Conservation (phyloP, 2,329 filamentous ascomycete species). For the Hypoxylon sp. region DNA sequence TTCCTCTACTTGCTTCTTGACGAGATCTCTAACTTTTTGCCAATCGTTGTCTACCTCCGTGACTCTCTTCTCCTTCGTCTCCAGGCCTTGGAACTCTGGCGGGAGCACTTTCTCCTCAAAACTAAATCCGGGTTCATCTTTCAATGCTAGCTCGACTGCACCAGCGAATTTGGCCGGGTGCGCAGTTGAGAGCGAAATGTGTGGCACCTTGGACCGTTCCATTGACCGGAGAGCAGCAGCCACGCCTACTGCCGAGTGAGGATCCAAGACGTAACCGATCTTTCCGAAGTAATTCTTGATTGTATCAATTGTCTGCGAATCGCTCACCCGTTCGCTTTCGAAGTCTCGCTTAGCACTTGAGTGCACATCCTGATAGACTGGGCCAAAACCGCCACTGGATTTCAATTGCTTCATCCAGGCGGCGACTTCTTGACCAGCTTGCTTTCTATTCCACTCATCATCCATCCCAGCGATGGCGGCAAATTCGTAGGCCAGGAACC, state of each 20-base stretch:
- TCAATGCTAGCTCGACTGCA: slow-evolving; percentile 84
- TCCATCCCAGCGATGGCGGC: slow-evolving; percentile 71
- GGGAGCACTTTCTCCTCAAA: slow-evolving; percentile 83
- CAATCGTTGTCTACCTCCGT: slow-evolving; percentile 77
- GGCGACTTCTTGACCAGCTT: slow-evolving; percentile 81
- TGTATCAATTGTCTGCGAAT: slow-evolving; percentile 75
- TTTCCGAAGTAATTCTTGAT: slow-evolving; percentile 68
- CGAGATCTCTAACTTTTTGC: slow-evolving; percentile 80
- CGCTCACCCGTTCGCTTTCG: slow-evolving; percentile 80
- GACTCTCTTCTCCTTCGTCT: slow-evolving; percentile 80
- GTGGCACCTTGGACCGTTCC: slow-evolving; percentile 66
- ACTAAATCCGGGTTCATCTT: slow-evolving; percentile 77
- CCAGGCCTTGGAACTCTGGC: slow-evolving; percentile 82
- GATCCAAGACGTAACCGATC: slow-evolving; percentile 83
- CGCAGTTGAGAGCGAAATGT: slow-evolving; percentile 91
- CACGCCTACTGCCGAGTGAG: slow-evolving; percentile 91
- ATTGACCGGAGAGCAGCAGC: slow-evolving; percentile 80
- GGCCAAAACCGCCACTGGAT: slow-evolving; percentile 81
- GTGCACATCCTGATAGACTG: slow-evolving; percentile 80
- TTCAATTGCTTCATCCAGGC: slow-evolving; percentile 86
- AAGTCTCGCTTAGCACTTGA: slow-evolving; percentile 79
- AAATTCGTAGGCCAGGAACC: slow-evolving; percentile 88
- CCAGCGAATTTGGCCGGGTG: slow-evolving; percentile 95
- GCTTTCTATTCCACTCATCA: slow-evolving; percentile 74
- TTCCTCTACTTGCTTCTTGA: slow-evolving; percentile 78